These are phyloP conservation scores for peach (Prunus persica) DNA, from an alignment of 306 rosid genomes.

Conservation along the genomic window Prunus_persica_NCBIv2 NC_034010.1:24063501-24064000, in stretches of 20 bases:
- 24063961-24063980: slow-evolving; percentile 26
- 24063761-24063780: slow-evolving; percentile 9
- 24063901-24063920: slow-evolving; percentile 22
- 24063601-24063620: slow-evolving; percentile 12
- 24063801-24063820: slow-evolving; percentile 19
- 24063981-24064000: slow-evolving; percentile 32
- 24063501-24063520: slow-evolving; percentile 17
- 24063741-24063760: slow-evolving; percentile 25
- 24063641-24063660: slow-evolving; percentile 24
- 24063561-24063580: slow-evolving; percentile 12
- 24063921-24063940: slow-evolving; percentile 20
- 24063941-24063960: slow-evolving; percentile 32
- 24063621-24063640: slow-evolving; percentile 2
- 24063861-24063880: slow-evolving; percentile 29
- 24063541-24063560: background rate
- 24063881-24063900: slow-evolving; percentile 36
- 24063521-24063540: slow-evolving; percentile 9
- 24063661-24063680: slow-evolving; percentile 13
- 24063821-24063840: slow-evolving; percentile 11
- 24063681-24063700: slow-evolving; percentile 11
- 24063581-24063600: slow-evolving; percentile 7
- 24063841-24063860: slow-evolving; percentile 23
- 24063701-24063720: background rate
- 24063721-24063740: background rate
- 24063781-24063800: slow-evolving; percentile 22